phyloP scores from a whole-genome alignment of 139 green algal species.

The Tetraselmis chui region DNA sequence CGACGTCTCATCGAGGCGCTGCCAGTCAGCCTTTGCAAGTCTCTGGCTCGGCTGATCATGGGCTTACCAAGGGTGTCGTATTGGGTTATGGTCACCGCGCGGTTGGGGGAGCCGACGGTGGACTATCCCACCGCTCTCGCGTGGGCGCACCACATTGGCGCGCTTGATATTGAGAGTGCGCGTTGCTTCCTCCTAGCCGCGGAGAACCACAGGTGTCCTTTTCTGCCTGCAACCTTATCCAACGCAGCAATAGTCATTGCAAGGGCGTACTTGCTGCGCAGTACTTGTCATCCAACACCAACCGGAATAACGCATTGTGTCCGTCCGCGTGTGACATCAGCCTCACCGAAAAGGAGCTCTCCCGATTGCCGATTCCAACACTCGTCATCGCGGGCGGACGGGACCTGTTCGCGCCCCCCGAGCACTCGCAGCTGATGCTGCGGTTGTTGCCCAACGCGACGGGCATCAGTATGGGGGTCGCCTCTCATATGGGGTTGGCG shows the following conservation, averaged over 20 bases:
- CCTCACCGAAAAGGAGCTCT: neutral
- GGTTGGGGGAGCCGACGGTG: neutral
- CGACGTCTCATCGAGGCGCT: neutral
- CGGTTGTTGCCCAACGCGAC: neutral
- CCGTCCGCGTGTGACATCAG: too few species aligned
- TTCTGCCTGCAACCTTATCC: neutral
- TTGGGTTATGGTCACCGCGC: neutral
- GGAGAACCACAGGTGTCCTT: neutral
- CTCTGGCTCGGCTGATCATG: neutral
- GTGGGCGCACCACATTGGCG: neutral
- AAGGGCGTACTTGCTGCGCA: too few species aligned
- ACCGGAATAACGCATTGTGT: too few species aligned
- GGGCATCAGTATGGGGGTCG: neutral
- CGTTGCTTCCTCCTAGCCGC: neutral
- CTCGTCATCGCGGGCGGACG: neutral
- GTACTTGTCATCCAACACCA: too few species aligned
- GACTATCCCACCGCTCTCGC: neutral
- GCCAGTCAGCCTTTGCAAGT: neutral
- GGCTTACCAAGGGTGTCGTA: neutral
- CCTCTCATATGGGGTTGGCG: neutral
- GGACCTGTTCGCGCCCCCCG: neutral
- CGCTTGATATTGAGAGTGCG: neutral
- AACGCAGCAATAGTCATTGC: too few species aligned
- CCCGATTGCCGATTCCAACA: neutral
- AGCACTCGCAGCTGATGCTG: neutral